phyloP scores from a whole-genome alignment of 768 basidiomycete genomes.

The Lentinula aciculospora region DNA sequence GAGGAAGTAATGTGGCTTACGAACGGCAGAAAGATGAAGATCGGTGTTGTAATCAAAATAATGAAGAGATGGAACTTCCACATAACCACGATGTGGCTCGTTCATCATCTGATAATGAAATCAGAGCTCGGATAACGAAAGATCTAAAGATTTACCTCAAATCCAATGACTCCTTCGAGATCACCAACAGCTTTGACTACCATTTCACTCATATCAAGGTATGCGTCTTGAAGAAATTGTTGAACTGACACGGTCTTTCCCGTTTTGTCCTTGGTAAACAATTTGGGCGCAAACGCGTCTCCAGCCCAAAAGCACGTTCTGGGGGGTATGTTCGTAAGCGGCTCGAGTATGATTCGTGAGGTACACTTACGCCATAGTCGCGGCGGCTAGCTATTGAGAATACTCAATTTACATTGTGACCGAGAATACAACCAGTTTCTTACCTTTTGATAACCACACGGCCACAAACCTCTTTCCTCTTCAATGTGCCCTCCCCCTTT shows the following conservation, averaged over 20 bases:
- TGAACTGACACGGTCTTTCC: constrained; percentile 64
- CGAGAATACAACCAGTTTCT: background rate
- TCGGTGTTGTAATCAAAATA: constrained; percentile 93
- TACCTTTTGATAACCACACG: constrained; percentile 83
- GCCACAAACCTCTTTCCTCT: constrained; percentile 84
- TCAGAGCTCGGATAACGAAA: background rate
- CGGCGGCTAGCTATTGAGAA: constrained; percentile 51
- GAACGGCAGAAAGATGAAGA: constrained; percentile 75
- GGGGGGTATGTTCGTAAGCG: background rate
- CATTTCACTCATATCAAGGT: constrained; percentile 69
- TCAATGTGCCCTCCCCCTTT: constrained; percentile 71
- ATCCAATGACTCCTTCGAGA: constrained; percentile 78
- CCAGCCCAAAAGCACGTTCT: constrained; percentile 96
- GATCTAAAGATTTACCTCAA: constrained; percentile 64
- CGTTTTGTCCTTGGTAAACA: constrained; percentile 42
- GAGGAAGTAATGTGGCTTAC: constrained; percentile 36
- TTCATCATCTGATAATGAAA: constrained; percentile 75
- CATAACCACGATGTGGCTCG: constrained; percentile 92
- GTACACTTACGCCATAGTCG: constrained; percentile 79
- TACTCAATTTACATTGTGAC: background rate
- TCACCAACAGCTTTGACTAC: constrained; percentile 66
- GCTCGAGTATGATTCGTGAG: background rate
- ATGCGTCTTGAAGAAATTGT: constrained; percentile 75
- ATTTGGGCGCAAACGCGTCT: constrained; percentile 75
- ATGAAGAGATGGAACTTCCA: constrained; percentile 75